Percentiles rank a stretch among this genome's conserved stretches.
Conservation (phyloP, 1,284 basidiomycete genomes). For the Pholiota adiposa region DNA sequence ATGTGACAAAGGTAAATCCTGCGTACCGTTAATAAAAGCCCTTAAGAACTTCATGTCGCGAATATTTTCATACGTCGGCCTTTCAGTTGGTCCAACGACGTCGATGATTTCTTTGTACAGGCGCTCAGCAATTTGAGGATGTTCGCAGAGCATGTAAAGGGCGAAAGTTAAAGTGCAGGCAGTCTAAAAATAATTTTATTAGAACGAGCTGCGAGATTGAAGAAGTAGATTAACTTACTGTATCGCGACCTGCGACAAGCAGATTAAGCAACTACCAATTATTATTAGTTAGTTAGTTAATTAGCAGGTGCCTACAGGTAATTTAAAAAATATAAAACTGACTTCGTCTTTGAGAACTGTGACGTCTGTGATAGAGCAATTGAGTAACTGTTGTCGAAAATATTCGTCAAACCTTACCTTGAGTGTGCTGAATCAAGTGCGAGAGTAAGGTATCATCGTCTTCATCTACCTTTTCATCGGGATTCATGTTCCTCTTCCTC, state of each 20-base stretch:
- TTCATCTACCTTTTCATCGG: conserved; percentile 9
- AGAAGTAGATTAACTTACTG: conserved; percentile 26
- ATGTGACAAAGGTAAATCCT: not conserved
- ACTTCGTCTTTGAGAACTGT: conserved; percentile 25
- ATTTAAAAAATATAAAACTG: conserved; percentile 16
- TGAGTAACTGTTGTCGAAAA: too few relatives aligned
- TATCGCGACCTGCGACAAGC: conserved; percentile 41
- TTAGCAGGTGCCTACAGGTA: not conserved
- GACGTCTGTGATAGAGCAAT: conserved; percentile 25
- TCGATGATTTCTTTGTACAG: conserved; percentile 33
- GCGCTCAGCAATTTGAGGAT: conserved; percentile 29
- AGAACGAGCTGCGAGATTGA: not conserved
- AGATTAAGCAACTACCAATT: conserved; percentile 27
- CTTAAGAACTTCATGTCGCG: conserved; percentile 43
- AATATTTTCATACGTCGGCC: conserved; percentile 36
- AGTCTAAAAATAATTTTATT: conserved; percentile 24
- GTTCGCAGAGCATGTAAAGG: conserved; percentile 30
- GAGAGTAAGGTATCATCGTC: conserved; percentile 20
- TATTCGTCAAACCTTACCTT: conserved; percentile 15
- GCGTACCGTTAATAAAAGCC: conserved; percentile 46
- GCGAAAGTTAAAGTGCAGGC: conserved; percentile 27
- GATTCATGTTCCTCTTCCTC: conserved; percentile 8
- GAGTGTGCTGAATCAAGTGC: conserved; percentile 24
- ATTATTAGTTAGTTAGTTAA: not conserved
- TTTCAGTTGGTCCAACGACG: conserved; percentile 28